Percentiles rank a stretch among this genome's conserved stretches.
Conservation (phyloP, 2,329 filamentous ascomycete genomes). For the Fusarium hainanense region DNA sequence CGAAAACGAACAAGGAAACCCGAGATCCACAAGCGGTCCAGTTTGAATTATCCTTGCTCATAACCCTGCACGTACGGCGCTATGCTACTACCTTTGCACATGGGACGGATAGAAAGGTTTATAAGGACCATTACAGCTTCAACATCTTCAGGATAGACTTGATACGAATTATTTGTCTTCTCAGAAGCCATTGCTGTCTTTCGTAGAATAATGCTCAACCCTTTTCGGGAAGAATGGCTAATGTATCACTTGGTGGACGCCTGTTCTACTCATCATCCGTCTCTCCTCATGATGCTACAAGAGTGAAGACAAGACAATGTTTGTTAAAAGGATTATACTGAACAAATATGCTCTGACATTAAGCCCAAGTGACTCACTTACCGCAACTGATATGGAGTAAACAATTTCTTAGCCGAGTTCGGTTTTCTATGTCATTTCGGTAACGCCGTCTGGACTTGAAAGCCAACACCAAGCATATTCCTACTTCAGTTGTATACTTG, state of each 20-base stretch:
- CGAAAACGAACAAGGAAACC: conserved; percentile 22
- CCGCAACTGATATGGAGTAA: neutral
- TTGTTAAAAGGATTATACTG: neutral
- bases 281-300: neutral
- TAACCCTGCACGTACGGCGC: neutral
- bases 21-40: conserved; percentile 11
- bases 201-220: no score
- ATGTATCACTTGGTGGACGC: neutral
- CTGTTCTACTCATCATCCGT: neutral
- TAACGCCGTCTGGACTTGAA: neutral
- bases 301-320: neutral
- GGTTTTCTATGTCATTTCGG: neutral
- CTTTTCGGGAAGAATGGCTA: no score
- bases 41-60: conserved; percentile 6
- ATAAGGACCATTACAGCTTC: neutral
- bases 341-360: neutral
- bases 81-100: neutral
- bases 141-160: neutral
- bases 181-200: neutral
- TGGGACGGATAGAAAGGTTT: no score
- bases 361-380: neutral
- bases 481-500: neutral
- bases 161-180: neutral
- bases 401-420: neutral
- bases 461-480: neutral